phyloP scores from a whole-genome alignment of 306 rosid genomes.

The Rosa lucieae region DNA sequence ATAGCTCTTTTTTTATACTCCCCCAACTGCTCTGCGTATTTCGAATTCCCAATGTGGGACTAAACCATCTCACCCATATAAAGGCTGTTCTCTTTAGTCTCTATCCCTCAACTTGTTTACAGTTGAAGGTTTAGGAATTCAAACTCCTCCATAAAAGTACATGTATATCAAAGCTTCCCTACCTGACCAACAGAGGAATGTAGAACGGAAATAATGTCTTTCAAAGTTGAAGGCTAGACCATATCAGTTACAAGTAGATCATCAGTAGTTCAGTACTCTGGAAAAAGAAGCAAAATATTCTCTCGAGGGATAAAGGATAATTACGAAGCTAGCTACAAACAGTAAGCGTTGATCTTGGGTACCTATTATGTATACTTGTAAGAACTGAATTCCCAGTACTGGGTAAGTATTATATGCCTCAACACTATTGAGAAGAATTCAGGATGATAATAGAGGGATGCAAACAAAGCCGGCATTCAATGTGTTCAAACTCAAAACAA shows the following conservation, averaged over 20 bases:
- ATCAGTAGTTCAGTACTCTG: neutral
- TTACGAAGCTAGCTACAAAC: neutral
- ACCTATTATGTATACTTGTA: neutral
- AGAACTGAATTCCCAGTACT: neutral
- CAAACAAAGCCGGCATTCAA: neutral
- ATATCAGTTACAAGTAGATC: neutral
- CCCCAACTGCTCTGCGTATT: no score
- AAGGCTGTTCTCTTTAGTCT: no score
- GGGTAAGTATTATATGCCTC: neutral
- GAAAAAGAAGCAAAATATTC: neutral
- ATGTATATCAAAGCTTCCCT: no score
- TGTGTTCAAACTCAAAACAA: no score
- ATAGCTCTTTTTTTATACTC: rapidly evolving
- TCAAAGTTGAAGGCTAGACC: neutral
- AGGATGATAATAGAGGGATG: neutral
- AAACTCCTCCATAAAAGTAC: neutral
- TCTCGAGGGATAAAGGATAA: neutral
- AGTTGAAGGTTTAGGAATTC: neutral
- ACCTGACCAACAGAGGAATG: neutral
- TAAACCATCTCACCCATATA: no score
- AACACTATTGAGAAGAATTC: no score
- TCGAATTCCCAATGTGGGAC: neutral
- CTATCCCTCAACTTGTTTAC: no score
- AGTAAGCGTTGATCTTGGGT: neutral
- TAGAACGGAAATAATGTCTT: neutral